Evolutionary conservation across 495 filamentous ascomycete species (phyloP).

Genomic region (Aspergillus cristatus): DNA sequence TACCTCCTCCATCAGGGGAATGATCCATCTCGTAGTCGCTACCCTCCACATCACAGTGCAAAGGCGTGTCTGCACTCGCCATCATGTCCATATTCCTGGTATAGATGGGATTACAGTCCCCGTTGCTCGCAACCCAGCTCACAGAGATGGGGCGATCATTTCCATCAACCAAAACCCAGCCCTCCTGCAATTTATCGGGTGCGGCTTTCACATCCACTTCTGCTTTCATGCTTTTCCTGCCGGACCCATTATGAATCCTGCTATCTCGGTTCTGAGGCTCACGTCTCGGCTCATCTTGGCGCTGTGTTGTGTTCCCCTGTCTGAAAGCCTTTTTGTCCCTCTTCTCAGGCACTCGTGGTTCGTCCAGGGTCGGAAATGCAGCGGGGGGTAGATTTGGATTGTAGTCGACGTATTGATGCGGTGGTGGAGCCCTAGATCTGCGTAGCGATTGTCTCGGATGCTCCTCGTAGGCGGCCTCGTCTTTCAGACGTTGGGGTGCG

Average conservation of each 20-base stretch:
- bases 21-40: conserved; percentile 9
- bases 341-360: conserved; percentile 3
- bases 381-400: conserved; percentile 34
- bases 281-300: too few species aligned
- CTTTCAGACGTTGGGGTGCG: conserved; percentile 7
- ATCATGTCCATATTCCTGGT: conserved; percentile 27
- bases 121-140: conserved; percentile 26
- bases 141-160: too few species aligned
- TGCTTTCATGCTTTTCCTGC: not conserved
- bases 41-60: conserved; percentile 11
- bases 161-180: too few species aligned
- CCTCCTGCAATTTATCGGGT: too few species aligned
- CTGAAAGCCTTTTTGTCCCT: not conserved
- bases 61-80: conserved; percentile 2
- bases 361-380: conserved; percentile 32
- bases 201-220: conserved; percentile 9
- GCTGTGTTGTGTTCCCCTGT: not conserved
- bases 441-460: conserved; percentile 3
- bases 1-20: not conserved
- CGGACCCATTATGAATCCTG: not conserved
- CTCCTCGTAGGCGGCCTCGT: conserved; percentile 4
- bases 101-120: conserved; percentile 25
- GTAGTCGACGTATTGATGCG: conserved; percentile 16
- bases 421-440: not conserved
- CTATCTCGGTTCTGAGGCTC: not conserved